phyloP scores from a whole-genome alignment of 805 yeast genomes.

The Torulaspora quercuum region DNA sequence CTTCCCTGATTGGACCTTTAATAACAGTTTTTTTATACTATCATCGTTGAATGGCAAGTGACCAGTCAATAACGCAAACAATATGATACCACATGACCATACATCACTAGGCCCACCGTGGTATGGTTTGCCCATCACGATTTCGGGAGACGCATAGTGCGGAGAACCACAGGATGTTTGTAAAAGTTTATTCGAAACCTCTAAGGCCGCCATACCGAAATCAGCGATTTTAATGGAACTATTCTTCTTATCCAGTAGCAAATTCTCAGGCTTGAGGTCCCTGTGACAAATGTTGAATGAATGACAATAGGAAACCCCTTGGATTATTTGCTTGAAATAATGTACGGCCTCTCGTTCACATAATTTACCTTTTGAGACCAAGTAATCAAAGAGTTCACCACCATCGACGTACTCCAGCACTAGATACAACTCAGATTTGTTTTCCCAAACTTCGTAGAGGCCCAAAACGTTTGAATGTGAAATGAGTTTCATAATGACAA shows the following conservation, averaged over 20 bases:
- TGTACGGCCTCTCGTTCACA: slow-evolving; percentile 71
- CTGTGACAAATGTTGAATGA: slow-evolving; percentile 77
- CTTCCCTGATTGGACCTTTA: slow-evolving; percentile 73
- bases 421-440: slow-evolving; percentile 78
- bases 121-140: slow-evolving; percentile 70
- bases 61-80: slow-evolving; percentile 76
- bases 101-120: slow-evolving; percentile 85
- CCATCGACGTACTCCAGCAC: slow-evolving; percentile 83
- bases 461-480: slow-evolving; percentile 93
- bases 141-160: slow-evolving; percentile 86
- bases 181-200: slow-evolving; percentile 61
- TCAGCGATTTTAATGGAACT: slow-evolving; percentile 76
- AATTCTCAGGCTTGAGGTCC: slow-evolving; percentile 78
- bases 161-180: slow-evolving; percentile 87
- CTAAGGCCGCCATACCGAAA: slow-evolving; percentile 87
- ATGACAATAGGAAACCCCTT: slow-evolving; percentile 79
- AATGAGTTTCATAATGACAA: slow-evolving; percentile 91
- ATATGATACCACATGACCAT: slow-evolving; percentile 84
- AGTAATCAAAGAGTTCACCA: slow-evolving; percentile 76
- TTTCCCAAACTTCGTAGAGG: slow-evolving; percentile 97
- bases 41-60: slow-evolving; percentile 83
- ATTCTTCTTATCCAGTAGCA: slow-evolving; percentile 58
- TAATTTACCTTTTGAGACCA: slow-evolving; percentile 65
- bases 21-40: slow-evolving; percentile 61
- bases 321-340: slow-evolving; percentile 71